Evolutionary conservation across 1,284 basidiomycete genomes (phyloP), one percentile per base, ranked within the genome.

Genomic region (Fomes fomentarius): DNA sequence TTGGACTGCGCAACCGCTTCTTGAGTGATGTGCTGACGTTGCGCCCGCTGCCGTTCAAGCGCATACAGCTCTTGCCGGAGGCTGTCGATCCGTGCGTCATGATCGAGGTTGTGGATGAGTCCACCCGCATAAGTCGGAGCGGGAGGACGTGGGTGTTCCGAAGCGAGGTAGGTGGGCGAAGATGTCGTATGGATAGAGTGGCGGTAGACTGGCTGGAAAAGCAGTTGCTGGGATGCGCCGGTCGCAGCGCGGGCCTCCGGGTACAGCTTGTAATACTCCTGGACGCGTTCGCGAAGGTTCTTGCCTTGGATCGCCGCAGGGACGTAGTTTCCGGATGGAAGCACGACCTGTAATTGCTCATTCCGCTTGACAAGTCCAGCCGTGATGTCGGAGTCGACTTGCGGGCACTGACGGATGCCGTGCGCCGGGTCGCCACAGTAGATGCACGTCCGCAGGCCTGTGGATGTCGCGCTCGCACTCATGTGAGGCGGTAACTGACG

Each of bases 221-320:
- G 31, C 12, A 22, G 30, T 9, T 24, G 12, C 31, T 10, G 31
- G 31, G 11, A 1, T 14, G 31, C 0, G n/a, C 17, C 31, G 33
- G 44, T 12, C 34, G 26, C 2, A 45, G 3, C 15, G 8, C 46
- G 26, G 12, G 31, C 31, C 12, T 33, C 31, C 12, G n/a, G 31
- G 31, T 55, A 25, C 15, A 17, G 4, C 2, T 25, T 4, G 17
- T 40, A 40, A 21, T 41, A 52, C 15, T 51, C 50, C n/a, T 48
- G 39, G 12, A 59, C 35, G 14, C 50, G 53, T 26, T 55, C 50
- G 34, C 54, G 47, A 9, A 59, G 41, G 3, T n/a, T 46, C 0
- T 14, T 22, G 10, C 49, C 50, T 2, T 30, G 21, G 10, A 47
- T 26, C 1, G 19, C 38, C 6, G 33, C 37, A 9, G 54, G 54